phyloP scores from a whole-genome alignment of 306 rosid species.

The Echinosophora koreensis region DNA sequence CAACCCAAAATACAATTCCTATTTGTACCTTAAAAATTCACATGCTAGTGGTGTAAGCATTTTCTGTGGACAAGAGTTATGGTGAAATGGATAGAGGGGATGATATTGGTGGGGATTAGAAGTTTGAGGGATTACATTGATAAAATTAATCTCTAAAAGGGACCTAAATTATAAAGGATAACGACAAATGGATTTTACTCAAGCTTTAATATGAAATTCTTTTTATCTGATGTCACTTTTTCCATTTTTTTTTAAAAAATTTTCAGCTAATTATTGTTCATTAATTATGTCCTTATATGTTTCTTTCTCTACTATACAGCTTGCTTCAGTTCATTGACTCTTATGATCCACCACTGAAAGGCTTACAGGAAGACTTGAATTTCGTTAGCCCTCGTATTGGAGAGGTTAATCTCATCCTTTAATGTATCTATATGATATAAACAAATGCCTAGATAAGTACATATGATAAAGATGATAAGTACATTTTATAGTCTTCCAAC shows the following conservation, averaged over 20 bases:
- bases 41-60: slow-evolving; percentile 13
- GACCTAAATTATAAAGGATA: background rate
- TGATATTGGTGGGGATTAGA: slow-evolving; percentile 26
- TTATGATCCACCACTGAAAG: slow-evolving; percentile 95
- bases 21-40: background rate
- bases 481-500: slow-evolving; percentile 29
- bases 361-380: slow-evolving; percentile 94
- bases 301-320: slow-evolving; percentile 61
- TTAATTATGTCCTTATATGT: slow-evolving; percentile 36
- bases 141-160: background rate
- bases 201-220: slow-evolving; percentile 10
- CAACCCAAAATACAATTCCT: slow-evolving; percentile 9
- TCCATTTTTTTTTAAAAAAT: background rate
- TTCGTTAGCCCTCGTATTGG: slow-evolving; percentile 99
- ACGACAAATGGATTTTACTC: slow-evolving; percentile 31
- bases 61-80: background rate
- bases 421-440: slow-evolving; percentile 28
- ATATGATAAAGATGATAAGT: slow-evolving; percentile 13
- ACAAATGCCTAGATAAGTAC: slow-evolving; percentile 11
- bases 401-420: slow-evolving; percentile 78
- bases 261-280: slow-evolving; percentile 35
- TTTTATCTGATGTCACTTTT: background rate
- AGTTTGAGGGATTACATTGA: background rate
- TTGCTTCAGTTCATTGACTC: slow-evolving; percentile 94
- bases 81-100: slow-evolving; percentile 22